Evolutionary conservation across 179 eudicot genomes (phyloP).

Genomic region (Beta lomatogona): DNA sequence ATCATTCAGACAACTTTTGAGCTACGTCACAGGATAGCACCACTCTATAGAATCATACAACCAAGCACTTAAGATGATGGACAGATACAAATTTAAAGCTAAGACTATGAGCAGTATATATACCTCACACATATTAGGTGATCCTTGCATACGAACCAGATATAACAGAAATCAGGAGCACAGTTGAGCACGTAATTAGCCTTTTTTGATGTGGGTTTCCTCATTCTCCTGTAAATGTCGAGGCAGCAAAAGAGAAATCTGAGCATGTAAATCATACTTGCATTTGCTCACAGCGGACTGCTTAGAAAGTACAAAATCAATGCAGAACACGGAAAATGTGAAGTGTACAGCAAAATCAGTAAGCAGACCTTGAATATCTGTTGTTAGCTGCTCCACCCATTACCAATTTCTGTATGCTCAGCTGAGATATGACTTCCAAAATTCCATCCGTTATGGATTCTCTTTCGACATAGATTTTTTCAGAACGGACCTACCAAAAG

Average conservation of each 20-base stretch:
- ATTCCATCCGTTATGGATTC: slow-evolving; percentile 71
- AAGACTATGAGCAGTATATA: too few species aligned
- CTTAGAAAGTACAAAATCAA: neutral
- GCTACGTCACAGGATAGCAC: too few species aligned
- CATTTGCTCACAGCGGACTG: neutral
- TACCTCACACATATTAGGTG: slow-evolving; percentile 20
- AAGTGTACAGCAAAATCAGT: neutral
- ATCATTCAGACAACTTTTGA: too few species aligned
- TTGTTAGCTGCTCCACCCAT: slow-evolving; percentile 82
- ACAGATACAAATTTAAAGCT: too few species aligned
- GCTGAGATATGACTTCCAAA: slow-evolving; percentile 51
- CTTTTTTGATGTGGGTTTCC: slow-evolving; percentile 61
- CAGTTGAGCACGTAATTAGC: slow-evolving; percentile 52
- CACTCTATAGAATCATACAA: too few species aligned
- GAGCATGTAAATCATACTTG: too few species aligned
- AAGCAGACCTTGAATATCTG: slow-evolving; percentile 47
- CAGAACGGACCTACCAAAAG: slow-evolving; percentile 47
- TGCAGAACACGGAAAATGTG: neutral
- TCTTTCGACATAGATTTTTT: slow-evolving; percentile 42
- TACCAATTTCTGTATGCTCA: slow-evolving; percentile 62
- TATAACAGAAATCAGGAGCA: slow-evolving; percentile 69
- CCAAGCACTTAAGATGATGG: too few species aligned
- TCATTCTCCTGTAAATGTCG: slow-evolving; percentile 53
- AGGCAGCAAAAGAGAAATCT: neutral
- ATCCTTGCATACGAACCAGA: slow-evolving; percentile 75